Percentiles rank a stretch among this genome's conserved stretches.
Evolutionary conservation across 306 rosid species (phyloP).

Genomic region (Casuarina cunninghamiana): DNA sequence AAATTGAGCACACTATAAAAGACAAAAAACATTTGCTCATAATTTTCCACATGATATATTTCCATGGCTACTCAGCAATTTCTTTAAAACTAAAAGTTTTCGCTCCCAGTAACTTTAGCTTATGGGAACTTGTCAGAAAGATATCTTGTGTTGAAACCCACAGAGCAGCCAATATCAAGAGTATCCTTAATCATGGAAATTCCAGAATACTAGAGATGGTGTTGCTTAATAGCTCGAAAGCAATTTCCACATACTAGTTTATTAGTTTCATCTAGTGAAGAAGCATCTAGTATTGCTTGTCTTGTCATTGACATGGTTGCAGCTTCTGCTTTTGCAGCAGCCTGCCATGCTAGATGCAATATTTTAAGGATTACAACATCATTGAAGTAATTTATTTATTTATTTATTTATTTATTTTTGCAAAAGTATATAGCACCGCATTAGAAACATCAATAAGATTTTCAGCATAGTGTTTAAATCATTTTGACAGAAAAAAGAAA

Average conservation of each 20-base stretch:
- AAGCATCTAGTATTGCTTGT: conserved; percentile 49
- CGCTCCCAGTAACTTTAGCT: conserved; percentile 55
- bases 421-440: not conserved
- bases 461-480: not conserved
- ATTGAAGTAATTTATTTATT: not conserved
- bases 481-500: not conserved
- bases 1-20: not conserved
- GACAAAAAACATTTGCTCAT: too few relatives aligned
- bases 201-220: conserved; percentile 44
- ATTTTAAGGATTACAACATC: conserved; percentile 12
- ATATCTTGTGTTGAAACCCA: conserved; percentile 54
- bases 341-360: conserved; percentile 39
- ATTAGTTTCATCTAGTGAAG: conserved; percentile 53
- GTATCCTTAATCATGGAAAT: conserved; percentile 42
- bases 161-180: conserved; percentile 63
- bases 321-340: conserved; percentile 75
- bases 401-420: not conserved
- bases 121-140: conserved; percentile 58
- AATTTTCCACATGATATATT: not conserved
- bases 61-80: not conserved
- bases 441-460: too few relatives aligned
- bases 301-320: conserved; percentile 59
- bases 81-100: conserved; percentile 2
- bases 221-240: conserved; percentile 54
- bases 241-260: conserved; percentile 50